phyloP scores from a whole-genome alignment of 1,284 basidiomycete species.

The Sanghuangporus weigelae region DNA sequence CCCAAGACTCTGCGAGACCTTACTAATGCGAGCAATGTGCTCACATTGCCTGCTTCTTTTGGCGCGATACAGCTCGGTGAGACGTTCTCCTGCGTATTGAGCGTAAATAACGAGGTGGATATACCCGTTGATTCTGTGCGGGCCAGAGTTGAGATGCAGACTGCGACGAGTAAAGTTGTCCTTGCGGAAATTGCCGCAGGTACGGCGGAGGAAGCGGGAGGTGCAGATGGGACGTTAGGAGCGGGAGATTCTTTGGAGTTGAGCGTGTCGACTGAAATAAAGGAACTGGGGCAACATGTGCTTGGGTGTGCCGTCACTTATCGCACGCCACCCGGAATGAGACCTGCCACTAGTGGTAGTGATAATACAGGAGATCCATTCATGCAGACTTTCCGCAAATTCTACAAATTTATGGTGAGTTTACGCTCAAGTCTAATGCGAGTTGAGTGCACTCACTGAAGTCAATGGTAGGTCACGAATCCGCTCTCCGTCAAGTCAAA shows the following conservation, averaged over 20 bases:
- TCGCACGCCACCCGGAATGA: conserved; percentile 51
- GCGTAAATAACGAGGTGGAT: conserved; percentile 71
- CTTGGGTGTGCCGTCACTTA: conserved; percentile 72
- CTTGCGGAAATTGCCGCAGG: conserved; percentile 45
- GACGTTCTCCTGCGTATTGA: conserved; percentile 73
- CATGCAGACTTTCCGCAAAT: conserved; percentile 75
- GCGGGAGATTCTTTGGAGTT: conserved; percentile 58
- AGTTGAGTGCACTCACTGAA: conserved; percentile 5
- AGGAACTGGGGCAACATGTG: conserved; percentile 80
- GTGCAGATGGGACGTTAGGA: conserved; percentile 37
- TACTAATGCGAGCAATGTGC: conserved; percentile 62
- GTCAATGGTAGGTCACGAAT: conserved; percentile 62
- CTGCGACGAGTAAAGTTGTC: conserved; percentile 54
- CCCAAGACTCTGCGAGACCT: conserved; percentile 79
- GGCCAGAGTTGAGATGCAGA: conserved; percentile 74
- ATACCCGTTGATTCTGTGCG: conserved; percentile 53
- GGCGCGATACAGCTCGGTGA: conserved; percentile 78
- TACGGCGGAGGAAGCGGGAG: conserved; percentile 31
- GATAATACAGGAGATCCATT: conserved; percentile 51
- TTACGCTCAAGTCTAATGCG: not conserved
- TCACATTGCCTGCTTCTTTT: conserved; percentile 72
- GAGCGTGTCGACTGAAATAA: conserved; percentile 72
- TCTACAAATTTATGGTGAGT: conserved; percentile 84
- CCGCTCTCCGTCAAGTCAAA: conserved; percentile 89
- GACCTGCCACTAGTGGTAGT: conserved; percentile 38